Base-by-base conservation (phyloP, 345 rosid genomes). In the Trapa incisa region DNA sequence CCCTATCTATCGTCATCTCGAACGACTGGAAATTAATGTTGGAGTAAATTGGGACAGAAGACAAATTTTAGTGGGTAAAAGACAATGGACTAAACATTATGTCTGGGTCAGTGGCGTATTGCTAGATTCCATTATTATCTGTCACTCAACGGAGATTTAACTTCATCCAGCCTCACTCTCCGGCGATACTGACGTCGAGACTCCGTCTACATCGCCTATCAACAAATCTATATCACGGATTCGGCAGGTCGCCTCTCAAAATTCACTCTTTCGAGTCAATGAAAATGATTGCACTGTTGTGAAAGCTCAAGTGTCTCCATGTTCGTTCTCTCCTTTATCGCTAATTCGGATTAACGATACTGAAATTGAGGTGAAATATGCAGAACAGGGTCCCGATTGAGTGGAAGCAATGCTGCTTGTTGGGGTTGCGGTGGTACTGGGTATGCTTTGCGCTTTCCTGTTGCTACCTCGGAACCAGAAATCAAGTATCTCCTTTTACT, bases 361-460 rank as follows among this genome's bases (percentile, higher is more conserved):
- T 15, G 39, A 36, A 62, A 36, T 37, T 62, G 65, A 62, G 9
- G 65, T 37, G 43, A 62, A 41, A 29, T 38, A 12, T 16, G 47
- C 32, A 35, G 67, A 47, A 38, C 15, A 37, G 67, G 47, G 42
- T 64, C 67, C 36, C 36, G 15, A 37, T 43, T 43, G 52, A 43
- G 22, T 22, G 35, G 65, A 69, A 35, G 65, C 41, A 43, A 71
- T 71, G 68, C 52, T 52, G 64, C 47, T 71, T 11, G 41, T 71
- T 43, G 68, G 45, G 22, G 73, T 56, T 67, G 57, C 38, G 39
- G 63, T 71, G 5, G 37, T 71, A 32, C 6, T 71, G 68, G 67
- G 73, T 22, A 65, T 71, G 32, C 47, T 56, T 22, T 65, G 63
- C 32, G 62, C 68, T 39, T 65, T 71, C 16, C 73, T 71, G 38